Conservation (phyloP, 805 yeast genomes). For the Wickerhamomyces chambardii region DNA sequence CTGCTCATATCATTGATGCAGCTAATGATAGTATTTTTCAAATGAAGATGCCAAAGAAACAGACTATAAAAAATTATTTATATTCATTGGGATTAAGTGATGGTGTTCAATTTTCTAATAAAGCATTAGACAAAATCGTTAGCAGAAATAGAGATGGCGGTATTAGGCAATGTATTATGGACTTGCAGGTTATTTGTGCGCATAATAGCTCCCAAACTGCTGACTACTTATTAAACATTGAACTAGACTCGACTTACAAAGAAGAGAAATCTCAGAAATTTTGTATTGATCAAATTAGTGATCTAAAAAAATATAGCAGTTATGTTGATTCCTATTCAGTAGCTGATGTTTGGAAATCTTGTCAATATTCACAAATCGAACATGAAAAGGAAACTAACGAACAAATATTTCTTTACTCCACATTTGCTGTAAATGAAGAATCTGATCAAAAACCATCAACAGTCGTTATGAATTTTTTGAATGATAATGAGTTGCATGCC, state of each 20-base stretch:
- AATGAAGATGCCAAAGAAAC: conserved; percentile 14
- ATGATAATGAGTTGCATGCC: conserved; percentile 22
- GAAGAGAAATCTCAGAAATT: too few relatives aligned
- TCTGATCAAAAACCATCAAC: not conserved
- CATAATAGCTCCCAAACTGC: not conserved
- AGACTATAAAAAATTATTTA: conserved; percentile 25
- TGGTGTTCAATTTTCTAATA: conserved; percentile 24
- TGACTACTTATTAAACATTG: not conserved
- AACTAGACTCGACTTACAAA: too few relatives aligned
- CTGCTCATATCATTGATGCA: conserved; percentile 33
- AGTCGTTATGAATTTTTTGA: conserved; percentile 11
- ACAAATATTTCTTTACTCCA: too few relatives aligned
- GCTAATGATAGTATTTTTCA: conserved; percentile 31
- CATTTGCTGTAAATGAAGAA: conserved; percentile 17
- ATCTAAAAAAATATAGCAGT: not conserved
- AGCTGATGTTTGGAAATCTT: too few relatives aligned
- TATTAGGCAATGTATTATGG: conserved; percentile 36
- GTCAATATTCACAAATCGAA: too few relatives aligned
- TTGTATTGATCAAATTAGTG: not conserved
- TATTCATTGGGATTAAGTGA: conserved; percentile 28
- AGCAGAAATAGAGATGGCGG: conserved; percentile 23
- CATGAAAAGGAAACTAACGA: too few relatives aligned
- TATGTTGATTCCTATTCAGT: too few relatives aligned
- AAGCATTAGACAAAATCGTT: conserved; percentile 21
- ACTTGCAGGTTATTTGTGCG: conserved; percentile 33